Conservation (phyloP, 768 basidiomycete genomes). For the Mycena floridula region DNA sequence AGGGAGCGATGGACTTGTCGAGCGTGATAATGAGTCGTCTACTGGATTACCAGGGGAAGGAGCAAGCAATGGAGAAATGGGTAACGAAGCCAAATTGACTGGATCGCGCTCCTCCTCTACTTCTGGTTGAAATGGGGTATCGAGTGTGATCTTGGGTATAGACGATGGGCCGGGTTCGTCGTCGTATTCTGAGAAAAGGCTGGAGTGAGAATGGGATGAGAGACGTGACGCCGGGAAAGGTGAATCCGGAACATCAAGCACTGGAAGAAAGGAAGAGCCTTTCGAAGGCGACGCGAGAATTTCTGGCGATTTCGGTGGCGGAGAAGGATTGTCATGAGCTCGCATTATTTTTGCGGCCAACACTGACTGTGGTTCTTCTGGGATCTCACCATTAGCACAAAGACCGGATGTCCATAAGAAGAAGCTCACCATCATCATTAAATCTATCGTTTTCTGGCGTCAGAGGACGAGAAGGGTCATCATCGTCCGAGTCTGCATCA, state of each 20-base stretch:
- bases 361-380: constrained; percentile 58
- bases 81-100: constrained; percentile 6
- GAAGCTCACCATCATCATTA: constrained; percentile 40
- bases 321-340: constrained; percentile 74
- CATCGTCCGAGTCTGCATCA: constrained; percentile 26
- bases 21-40: no score
- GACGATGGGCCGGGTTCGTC: constrained; percentile 18
- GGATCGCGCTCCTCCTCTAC: constrained; percentile 24
- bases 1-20: background rate
- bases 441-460: constrained; percentile 43
- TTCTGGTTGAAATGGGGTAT: background rate
- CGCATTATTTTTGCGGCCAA: constrained; percentile 61
- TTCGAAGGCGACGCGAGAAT: background rate
- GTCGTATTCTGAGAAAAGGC: constrained; percentile 2
- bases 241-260: constrained; percentile 4
- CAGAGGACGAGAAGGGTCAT: constrained; percentile 28
- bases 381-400: background rate
- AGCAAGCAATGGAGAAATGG: background rate
- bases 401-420: no score
- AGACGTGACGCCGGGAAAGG: constrained; percentile 5
- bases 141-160: constrained; percentile 3
- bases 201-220: no score
- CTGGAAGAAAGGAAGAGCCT: background rate
- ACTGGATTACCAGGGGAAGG: no score
- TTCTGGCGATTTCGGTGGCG: constrained; percentile 34